Percentiles rank a stretch among this genome's conserved stretches.
These are phyloP conservation scores for Monilinia vaccinii-corymbosi DNA, from an alignment of 2,329 filamentous ascomycete genomes.

Conservation along the genomic window DNA sequence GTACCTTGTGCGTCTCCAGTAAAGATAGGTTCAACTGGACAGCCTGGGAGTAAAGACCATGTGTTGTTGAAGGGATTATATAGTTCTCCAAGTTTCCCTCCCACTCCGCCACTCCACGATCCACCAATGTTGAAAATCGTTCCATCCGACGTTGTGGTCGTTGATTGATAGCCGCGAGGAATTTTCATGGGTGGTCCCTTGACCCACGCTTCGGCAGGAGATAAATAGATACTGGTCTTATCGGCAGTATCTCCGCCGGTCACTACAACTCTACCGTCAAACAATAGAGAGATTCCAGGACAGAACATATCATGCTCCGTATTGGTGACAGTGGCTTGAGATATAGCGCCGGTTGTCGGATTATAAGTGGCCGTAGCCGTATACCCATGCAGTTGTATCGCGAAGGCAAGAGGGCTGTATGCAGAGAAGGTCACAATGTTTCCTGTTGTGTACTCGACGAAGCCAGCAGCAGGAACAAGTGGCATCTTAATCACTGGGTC, in stretches of 20 bases:
- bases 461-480: constrained; percentile 14
- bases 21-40: constrained; percentile 39
- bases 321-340: constrained; percentile 23
- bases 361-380: constrained; percentile 30
- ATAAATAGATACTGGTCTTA: constrained; percentile 13
- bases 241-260: constrained; percentile 13
- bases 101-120: constrained; percentile 41
- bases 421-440: constrained; percentile 16
- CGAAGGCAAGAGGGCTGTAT: constrained; percentile 7
- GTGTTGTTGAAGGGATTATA: constrained; percentile 37
- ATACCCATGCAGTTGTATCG: constrained; percentile 14
- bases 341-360: constrained; percentile 22
- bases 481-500: constrained; percentile 16
- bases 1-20: constrained; percentile 37
- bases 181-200: constrained; percentile 2
- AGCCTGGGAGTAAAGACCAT: constrained; percentile 39
- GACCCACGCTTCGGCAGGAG: constrained; percentile 21
- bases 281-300: constrained; percentile 15
- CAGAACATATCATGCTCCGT: constrained; percentile 20
- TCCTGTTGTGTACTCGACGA: constrained; percentile 11
- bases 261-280: constrained; percentile 11
- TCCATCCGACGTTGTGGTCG: constrained; percentile 28
- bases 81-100: constrained; percentile 48
- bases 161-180: constrained; percentile 7
- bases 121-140: constrained; percentile 48